Evolutionary conservation across 2,329 filamentous ascomycete species (phyloP), one percentile per base, ranked within the genome.

Genomic region (Arachnopeziza araneosa): DNA sequence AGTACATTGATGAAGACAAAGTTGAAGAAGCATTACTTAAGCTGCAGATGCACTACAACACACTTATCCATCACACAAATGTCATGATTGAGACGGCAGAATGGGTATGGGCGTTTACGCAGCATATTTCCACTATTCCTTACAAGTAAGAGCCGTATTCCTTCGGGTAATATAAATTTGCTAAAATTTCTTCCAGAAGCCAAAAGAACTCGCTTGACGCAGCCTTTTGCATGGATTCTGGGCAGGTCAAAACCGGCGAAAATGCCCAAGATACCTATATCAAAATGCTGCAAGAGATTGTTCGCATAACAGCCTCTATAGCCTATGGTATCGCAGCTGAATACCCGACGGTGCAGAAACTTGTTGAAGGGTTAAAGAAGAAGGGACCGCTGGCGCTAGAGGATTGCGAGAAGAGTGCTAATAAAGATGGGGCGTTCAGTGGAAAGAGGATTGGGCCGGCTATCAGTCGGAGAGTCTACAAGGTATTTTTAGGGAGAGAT

Each of bases 191-290:
- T 21, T 44, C 44, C 52, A 69, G 65, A 54, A 60, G 44, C 9
- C 79, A 80, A 66, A 75, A 75, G 65, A 77, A 77, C 57, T 78
- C 81, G 1, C 70, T 76, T 1, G 77, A 80, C 14, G 85, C 84
- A 1, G 79, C 82, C 0, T 93, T 93, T 71, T 93, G 89, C 74
- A 92, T 93, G 87, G 89, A 91, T 57, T 78, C 79, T 0, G 90
- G 90, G 0, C 90, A 93, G 73, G 87, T 93, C 50, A 84, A 83
- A 58, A 83, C 85, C 0, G 90, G 90, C 26, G 83, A 88, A 26
- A 82, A 84, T 51, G 75, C 80, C 1, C 72, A 76, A 7, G 89
- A 93, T 67, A 90, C 86, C 0, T 93, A 88, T 64, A 77, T 85
- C 52, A 83, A 84, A 64, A 90, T 93, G 89, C 75, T 95, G 55